Percentiles rank a stretch among this genome's conserved stretches.
Evolutionary conservation across 2,329 filamentous ascomycete genomes (phyloP).

Genomic region (Triangularia verruculosa): DNA sequence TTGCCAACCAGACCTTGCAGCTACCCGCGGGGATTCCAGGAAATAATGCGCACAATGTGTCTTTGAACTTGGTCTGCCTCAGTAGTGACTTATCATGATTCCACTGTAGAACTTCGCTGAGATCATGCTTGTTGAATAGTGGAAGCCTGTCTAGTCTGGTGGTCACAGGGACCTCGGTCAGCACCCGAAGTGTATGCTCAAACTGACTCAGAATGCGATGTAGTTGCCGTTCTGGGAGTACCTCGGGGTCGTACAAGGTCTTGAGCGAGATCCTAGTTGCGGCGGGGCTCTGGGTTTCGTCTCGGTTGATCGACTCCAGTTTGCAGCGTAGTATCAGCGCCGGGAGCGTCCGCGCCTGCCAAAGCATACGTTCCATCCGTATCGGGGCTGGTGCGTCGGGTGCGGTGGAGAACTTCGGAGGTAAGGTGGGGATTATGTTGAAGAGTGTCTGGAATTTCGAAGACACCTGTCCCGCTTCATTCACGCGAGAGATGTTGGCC

Average conservation of each 20-base stretch:
- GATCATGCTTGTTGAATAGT: neutral
- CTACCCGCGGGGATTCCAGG: neutral
- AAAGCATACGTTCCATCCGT: neutral
- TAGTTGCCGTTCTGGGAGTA: neutral
- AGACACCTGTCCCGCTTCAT: neutral
- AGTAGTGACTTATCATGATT: neutral
- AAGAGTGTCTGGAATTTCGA: neutral
- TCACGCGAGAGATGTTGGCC: neutral
- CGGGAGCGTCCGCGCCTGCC: neutral
- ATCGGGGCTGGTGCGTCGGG: neutral
- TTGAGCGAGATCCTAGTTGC: neutral
- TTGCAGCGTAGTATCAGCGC: conserved; percentile 1
- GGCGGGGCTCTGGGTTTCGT: neutral
- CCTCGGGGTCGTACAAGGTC: neutral
- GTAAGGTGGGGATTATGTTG: neutral
- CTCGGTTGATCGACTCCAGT: neutral
- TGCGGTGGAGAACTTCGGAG: neutral
- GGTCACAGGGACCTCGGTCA: neutral
- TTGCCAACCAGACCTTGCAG: neutral
- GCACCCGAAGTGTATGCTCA: neutral
- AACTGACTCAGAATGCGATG: neutral
- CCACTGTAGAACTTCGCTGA: neutral
- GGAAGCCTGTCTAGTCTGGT: neutral
- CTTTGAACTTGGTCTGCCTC: neutral
- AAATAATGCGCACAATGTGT: neutral